Conservation (phyloP, 495 filamentous ascomycete genomes). For the Hypoxylon trugodes region DNA sequence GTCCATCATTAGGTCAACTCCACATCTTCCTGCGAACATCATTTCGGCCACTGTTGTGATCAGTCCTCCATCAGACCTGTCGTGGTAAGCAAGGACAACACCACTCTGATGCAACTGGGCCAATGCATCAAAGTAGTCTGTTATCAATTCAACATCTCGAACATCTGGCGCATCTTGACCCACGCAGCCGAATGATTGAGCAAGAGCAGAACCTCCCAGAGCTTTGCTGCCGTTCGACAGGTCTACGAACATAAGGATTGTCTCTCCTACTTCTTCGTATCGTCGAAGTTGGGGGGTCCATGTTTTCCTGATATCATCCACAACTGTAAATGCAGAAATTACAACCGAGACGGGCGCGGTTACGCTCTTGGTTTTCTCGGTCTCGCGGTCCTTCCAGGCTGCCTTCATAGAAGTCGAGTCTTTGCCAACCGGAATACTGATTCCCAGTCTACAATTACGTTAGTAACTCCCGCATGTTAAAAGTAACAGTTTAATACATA, state of each 20-base stretch:
- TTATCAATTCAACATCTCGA: conserved; percentile 79
- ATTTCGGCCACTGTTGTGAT: conserved; percentile 94
- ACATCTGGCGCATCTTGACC: conserved; percentile 87
- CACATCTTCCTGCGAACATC: conserved; percentile 97
- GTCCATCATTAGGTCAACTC: conserved; percentile 85
- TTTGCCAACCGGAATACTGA: conserved; percentile 95
- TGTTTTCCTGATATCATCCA: conserved; percentile 79
- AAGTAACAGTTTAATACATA: conserved; percentile 64
- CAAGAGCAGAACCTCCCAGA: conserved; percentile 90
- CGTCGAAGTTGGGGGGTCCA: conserved; percentile 92
- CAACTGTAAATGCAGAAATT: conserved; percentile 87
- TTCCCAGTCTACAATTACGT: conserved; percentile 65
- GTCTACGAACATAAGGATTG: conserved; percentile 89
- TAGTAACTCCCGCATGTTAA: too few species aligned
- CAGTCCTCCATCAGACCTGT: conserved; percentile 91
- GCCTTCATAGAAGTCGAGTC: conserved; percentile 99
- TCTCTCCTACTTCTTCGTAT: conserved; percentile 87
- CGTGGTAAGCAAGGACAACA: conserved; percentile 94
- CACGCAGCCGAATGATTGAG: conserved; percentile 89
- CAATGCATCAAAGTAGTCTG: conserved; percentile 91
- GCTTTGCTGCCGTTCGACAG: conserved; percentile 79
- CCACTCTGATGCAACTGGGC: conserved; percentile 84
- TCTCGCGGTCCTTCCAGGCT: conserved; percentile 83
- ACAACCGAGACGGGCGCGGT: conserved; percentile 91
- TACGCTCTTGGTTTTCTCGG: conserved; percentile 77